phyloP scores from a whole-genome alignment of 306 rosid species.

The Acmispon strigosus region DNA sequence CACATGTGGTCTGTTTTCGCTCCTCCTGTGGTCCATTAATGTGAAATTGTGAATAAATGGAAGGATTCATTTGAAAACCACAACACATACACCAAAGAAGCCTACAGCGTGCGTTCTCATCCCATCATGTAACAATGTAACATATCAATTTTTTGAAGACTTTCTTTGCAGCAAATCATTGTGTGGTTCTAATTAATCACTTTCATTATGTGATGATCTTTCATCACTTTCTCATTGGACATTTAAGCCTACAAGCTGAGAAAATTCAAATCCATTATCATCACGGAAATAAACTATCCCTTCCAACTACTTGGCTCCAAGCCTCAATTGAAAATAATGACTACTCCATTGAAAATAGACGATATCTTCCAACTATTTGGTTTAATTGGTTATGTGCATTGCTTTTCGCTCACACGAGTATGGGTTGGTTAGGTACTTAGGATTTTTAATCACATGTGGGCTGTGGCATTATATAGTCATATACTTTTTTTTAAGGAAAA shows the following conservation, averaged over 20 bases:
- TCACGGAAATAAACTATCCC: no score
- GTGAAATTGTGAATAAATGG: not conserved
- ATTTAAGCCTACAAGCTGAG: not conserved
- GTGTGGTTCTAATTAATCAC: not conserved
- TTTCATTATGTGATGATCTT: not conserved
- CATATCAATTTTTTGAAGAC: not conserved
- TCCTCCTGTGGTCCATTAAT: not conserved
- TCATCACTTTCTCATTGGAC: not conserved
- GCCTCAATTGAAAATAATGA: not conserved
- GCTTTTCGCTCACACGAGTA: no score
- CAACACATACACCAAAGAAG: not conserved
- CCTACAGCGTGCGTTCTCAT: not conserved
- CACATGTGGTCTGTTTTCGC: not conserved
- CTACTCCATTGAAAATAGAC: no score
- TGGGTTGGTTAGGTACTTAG: no score
- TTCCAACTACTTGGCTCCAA: not conserved
- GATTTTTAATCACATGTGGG: no score
- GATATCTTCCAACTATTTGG: not conserved
- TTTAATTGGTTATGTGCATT: no score
- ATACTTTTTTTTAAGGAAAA: no score
- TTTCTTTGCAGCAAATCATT: not conserved
- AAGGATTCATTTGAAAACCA: not conserved
- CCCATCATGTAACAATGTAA: not conserved
- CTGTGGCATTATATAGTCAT: no score
- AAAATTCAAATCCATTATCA: no score